These are phyloP conservation scores for Hypocreales sp. DNA, from an alignment of 2,329 filamentous ascomycete species.

Conservation along the genomic window DNA sequence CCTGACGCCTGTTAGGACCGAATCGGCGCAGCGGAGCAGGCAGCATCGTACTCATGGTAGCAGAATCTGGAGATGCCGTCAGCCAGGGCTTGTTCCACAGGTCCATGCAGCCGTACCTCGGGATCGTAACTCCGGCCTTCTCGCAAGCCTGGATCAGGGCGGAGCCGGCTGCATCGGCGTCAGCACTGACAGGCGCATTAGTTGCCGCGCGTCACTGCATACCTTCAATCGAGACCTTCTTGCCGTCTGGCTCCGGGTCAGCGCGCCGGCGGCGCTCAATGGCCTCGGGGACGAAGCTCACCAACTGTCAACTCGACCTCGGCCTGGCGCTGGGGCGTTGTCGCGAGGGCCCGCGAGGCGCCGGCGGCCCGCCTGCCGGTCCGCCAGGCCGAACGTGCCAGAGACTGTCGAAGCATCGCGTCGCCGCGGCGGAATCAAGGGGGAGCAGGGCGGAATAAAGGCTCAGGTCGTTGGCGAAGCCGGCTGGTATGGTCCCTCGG, in stretches of 20 bases:
- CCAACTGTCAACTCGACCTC: slow-evolving; percentile 96
- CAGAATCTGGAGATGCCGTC: slow-evolving; percentile 59
- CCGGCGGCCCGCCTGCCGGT: slow-evolving; percentile 40
- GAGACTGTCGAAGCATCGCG: slow-evolving; percentile 53
- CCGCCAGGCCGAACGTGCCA: slow-evolving; percentile 55
- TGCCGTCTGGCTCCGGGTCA: slow-evolving; percentile 56
- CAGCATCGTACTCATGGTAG: slow-evolving; percentile 74
- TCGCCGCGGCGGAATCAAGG: slow-evolving; percentile 27
- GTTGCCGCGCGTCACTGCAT: slow-evolving; percentile 15
- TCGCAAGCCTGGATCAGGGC: slow-evolving; percentile 98
- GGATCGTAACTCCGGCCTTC: slow-evolving; percentile 83
- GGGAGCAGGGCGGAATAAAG: slow-evolving; percentile 15
- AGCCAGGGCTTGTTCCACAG: slow-evolving; percentile 5
- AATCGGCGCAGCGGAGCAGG: slow-evolving; percentile 8
- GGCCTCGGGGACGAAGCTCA: slow-evolving; percentile 24
- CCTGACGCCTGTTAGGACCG: slow-evolving; percentile 35
- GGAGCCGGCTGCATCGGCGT: slow-evolving; percentile 59
- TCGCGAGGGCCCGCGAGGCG: slow-evolving; percentile 67
- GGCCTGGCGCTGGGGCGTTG: slow-evolving; percentile 61
- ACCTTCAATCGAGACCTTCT: slow-evolving; percentile 98
- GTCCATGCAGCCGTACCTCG: slow-evolving; percentile 41
- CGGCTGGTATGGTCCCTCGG: slow-evolving; percentile 21
- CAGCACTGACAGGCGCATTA: slow-evolving; percentile 13
- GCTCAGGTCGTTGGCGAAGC: slow-evolving; percentile 25
- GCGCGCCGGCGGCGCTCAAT: slow-evolving; percentile 13